phyloP scores from a whole-genome alignment of 495 filamentous ascomycete genomes.

The Tetracladium marchalianum region DNA sequence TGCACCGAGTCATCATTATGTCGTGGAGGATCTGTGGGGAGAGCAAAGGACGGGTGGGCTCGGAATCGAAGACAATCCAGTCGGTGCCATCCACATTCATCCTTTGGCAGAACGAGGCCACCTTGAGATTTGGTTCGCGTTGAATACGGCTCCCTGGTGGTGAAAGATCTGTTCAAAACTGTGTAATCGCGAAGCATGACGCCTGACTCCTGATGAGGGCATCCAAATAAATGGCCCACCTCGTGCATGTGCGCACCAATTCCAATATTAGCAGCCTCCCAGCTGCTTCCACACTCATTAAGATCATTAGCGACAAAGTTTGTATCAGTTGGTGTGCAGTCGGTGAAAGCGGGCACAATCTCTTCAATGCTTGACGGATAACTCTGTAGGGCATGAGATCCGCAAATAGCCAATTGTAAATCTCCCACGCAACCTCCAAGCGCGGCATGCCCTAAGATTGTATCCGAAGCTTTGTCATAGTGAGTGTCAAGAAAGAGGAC shows the following conservation, averaged over 20 bases:
- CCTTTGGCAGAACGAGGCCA: slow-evolving; percentile 57
- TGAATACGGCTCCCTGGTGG: slow-evolving; percentile 67
- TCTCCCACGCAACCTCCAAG: slow-evolving; percentile 56
- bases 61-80: slow-evolving; percentile 82
- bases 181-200: slow-evolving; percentile 86
- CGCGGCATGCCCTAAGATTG: slow-evolving; percentile 72
- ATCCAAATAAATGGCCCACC: slow-evolving; percentile 77
- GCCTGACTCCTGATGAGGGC: slow-evolving; percentile 76
- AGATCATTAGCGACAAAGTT: slow-evolving; percentile 73
- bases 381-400: slow-evolving; percentile 79
- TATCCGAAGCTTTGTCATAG: slow-evolving; percentile 65
- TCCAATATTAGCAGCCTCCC: slow-evolving; percentile 85
- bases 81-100: slow-evolving; percentile 84
- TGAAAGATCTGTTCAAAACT: slow-evolving; percentile 71
- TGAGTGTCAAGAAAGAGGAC: slow-evolving; percentile 76
- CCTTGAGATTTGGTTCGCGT: slow-evolving; percentile 76
- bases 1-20: slow-evolving; percentile 71
- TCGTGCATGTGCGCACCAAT: slow-evolving; percentile 90
- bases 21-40: slow-evolving; percentile 62
- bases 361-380: slow-evolving; percentile 81
- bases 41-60: slow-evolving; percentile 80
- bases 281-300: slow-evolving; percentile 75
- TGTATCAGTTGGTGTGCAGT: slow-evolving; percentile 82
- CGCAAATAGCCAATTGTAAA: slow-evolving; percentile 78
- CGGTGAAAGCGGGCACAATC: slow-evolving; percentile 72